phyloP scores from a whole-genome alignment of 2,329 filamentous ascomycete species.

The Shiraia bambusicola region DNA sequence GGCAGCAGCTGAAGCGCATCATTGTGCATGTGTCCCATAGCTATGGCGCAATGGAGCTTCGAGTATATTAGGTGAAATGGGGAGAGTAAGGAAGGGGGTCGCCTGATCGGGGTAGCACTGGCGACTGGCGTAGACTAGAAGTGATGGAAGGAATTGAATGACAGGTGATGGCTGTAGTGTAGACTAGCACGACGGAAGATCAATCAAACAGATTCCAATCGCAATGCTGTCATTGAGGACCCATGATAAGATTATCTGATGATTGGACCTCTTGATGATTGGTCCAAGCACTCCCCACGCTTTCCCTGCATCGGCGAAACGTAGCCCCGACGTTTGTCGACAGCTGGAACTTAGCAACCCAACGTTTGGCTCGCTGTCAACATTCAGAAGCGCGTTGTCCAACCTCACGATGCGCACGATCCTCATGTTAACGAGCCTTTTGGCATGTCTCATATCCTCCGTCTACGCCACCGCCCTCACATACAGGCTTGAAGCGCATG shows the following conservation, averaged over 20 bases:
- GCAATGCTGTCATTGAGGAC: neutral
- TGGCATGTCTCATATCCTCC: slow-evolving; percentile 64
- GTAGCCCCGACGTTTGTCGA: slow-evolving; percentile 32
- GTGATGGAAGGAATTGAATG: neutral
- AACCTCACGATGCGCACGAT: slow-evolving; percentile 39
- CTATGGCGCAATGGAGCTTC: slow-evolving; percentile 9
- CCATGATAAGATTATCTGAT: no score
- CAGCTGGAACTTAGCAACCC: slow-evolving; percentile 29
- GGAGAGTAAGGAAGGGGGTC: slow-evolving; percentile 1
- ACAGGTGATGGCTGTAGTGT: neutral
- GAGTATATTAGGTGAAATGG: slow-evolving; percentile 9
- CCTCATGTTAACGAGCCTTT: slow-evolving; percentile 52
- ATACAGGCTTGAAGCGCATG: slow-evolving; percentile 85
- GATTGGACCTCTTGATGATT: slow-evolving; percentile 12
- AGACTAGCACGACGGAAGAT: slow-evolving; percentile 3
- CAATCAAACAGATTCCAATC: neutral
- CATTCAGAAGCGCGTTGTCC: slow-evolving; percentile 9
- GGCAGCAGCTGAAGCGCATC: neutral
- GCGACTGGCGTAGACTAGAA: neutral
- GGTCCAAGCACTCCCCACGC: slow-evolving; percentile 19
- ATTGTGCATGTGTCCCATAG: slow-evolving; percentile 5
- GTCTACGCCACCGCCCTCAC: slow-evolving; percentile 88
- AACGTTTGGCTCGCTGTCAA: slow-evolving; percentile 3
- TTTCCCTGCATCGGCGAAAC: slow-evolving; percentile 22
- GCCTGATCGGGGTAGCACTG: slow-evolving; percentile 1